phyloP scores from a whole-genome alignment of 2,329 filamentous ascomycete genomes.

The Kalmusia sp. region DNA sequence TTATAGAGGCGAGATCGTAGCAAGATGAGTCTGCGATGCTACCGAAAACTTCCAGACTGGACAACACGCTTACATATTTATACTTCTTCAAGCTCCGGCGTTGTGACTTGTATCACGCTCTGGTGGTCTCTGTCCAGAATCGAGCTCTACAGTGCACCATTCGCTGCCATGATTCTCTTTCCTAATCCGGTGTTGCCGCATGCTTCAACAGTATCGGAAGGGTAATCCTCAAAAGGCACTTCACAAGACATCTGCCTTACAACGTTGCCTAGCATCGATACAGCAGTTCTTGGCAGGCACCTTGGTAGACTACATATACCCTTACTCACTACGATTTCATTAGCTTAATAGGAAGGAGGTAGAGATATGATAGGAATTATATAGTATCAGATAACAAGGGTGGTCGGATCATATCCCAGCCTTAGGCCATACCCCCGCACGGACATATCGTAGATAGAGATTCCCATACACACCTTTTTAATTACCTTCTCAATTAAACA shows the following conservation, averaged over 20 bases:
- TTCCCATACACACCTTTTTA: slow-evolving; percentile 22
- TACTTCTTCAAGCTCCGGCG: slow-evolving; percentile 16
- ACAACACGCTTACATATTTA: slow-evolving; percentile 23
- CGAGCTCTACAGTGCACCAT: slow-evolving; percentile 12
- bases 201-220: slow-evolving; percentile 17
- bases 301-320: slow-evolving; percentile 12
- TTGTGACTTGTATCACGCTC: slow-evolving; percentile 10
- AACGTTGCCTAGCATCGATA: slow-evolving; percentile 16
- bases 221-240: slow-evolving; percentile 16
- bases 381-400: slow-evolving; percentile 15
- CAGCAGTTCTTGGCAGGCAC: slow-evolving; percentile 14
- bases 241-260: slow-evolving; percentile 3
- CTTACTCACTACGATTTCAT: slow-evolving; percentile 13
- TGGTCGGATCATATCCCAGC: slow-evolving; percentile 14
- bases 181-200: slow-evolving; percentile 21
- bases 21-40: slow-evolving; percentile 24
- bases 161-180: slow-evolving; percentile 19
- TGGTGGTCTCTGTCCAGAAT: slow-evolving; percentile 8
- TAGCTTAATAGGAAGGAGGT: slow-evolving; percentile 30
- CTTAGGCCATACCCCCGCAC: slow-evolving; percentile 14
- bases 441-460: slow-evolving; percentile 18
- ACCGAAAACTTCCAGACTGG: slow-evolving; percentile 11
- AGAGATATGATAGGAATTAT: slow-evolving; percentile 15
- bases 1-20: slow-evolving; percentile 31
- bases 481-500: slow-evolving; percentile 29